Evolutionary conservation across 108 stramenopile species (phyloP), one percentile per base, ranked within the genome.

Genomic region (Cyclotella atomus): DNA sequence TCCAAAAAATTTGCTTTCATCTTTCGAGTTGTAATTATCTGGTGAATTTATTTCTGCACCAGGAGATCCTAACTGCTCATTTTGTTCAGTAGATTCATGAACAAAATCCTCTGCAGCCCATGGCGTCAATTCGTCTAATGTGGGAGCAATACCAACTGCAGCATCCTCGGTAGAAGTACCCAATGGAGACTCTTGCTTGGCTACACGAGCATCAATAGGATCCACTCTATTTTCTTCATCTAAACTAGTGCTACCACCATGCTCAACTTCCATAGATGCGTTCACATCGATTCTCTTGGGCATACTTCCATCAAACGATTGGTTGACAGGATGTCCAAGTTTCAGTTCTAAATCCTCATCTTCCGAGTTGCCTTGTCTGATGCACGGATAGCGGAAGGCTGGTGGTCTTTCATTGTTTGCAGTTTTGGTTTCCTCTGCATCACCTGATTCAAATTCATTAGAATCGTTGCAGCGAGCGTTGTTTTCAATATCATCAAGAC

Each of bases 321-420:
- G 23, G 38, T 72, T 62, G 61, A 72, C 30, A 23, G 60, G 60
- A 63, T 62, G 60, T 19, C 71, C 71, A 21, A 1, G 43, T 34
- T 71, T 50, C 30, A 71, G 45, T 52, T 27, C 41, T 23, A 60
- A 44, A 49, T 59, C 16, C 30, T 56, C 20, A 29, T 43, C 56
- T 59, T 28, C 23, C 19, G 28, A 23, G 15, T 69, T 38, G 7
- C 23, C 24, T 1, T 57, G 68, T 30, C 41, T 30, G 25, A 68
- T 44, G 41, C 54, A 45, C 0, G 54, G 36, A 30, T 70, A 54
- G 43, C 68, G 47, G 49, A 60, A 71, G 29, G 57, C 23, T 25
- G 59, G 35, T 47, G 45, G 25, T 2, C 21, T 15, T 5, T 27
- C 38, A 28, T 4, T 65, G 12, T 3, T 33, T 46, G 36, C 8